Conservation (phyloP, 31 red algal species). For the Porphyra umbilicalis region DNA sequence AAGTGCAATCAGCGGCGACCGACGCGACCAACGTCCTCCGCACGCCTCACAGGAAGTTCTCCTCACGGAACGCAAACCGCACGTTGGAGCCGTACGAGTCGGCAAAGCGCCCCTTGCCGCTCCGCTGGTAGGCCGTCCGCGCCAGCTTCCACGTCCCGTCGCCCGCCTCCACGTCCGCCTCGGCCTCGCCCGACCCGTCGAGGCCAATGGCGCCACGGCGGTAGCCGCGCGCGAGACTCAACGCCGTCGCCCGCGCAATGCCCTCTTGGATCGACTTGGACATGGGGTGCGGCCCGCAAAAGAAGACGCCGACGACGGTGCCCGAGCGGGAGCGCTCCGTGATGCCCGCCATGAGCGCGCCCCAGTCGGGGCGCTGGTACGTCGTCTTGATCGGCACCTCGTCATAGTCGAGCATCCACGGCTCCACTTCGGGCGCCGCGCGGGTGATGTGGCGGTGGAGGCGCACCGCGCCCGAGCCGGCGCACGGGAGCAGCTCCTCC, state of each 20-base stretch:
- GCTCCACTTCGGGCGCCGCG: neutral
- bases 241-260: slow-evolving; percentile 61
- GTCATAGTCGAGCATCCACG: slow-evolving; percentile 42
- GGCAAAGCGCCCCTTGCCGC: neutral
- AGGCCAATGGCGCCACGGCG: slow-evolving; percentile 58
- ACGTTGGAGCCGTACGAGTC: slow-evolving; percentile 11
- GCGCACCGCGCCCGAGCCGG: slow-evolving; percentile 25
- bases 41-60: slow-evolving; percentile 12
- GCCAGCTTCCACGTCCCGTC: neutral
- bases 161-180: neutral
- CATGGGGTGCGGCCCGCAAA: slow-evolving; percentile 76
- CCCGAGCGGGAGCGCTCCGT: slow-evolving; percentile 26
- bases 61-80: slow-evolving; percentile 19
- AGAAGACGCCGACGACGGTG: slow-evolving; percentile 75
- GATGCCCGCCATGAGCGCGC: slow-evolving; percentile 57
- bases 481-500: slow-evolving; percentile 36
- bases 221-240: slow-evolving; percentile 40
- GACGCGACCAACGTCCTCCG: too few relatives aligned
- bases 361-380: slow-evolving; percentile 68
- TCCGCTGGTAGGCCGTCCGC: neutral
- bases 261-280: slow-evolving; percentile 44
- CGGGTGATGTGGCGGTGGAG: slow-evolving; percentile 60
- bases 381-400: slow-evolving; percentile 30
- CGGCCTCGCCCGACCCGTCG: neutral
- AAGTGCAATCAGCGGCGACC: too few relatives aligned